Evolutionary conservation across 2,329 filamentous ascomycete genomes (phyloP).

Genomic region (Penicillium sp.): DNA sequence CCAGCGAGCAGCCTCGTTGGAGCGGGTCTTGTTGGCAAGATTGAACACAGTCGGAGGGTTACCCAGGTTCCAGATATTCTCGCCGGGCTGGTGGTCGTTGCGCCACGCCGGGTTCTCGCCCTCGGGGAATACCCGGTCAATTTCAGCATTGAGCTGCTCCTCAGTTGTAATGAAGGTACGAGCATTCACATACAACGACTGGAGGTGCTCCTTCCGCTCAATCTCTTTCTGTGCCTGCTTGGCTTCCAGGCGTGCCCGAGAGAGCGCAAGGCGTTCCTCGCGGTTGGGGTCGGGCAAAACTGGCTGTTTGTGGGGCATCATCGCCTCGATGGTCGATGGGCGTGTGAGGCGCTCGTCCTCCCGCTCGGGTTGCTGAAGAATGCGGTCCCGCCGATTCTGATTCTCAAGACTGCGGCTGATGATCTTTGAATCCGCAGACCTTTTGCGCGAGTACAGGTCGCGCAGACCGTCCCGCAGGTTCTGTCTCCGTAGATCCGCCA

Average conservation of each 20-base stretch:
- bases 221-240: slow-evolving; percentile 48
- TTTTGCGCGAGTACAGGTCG: slow-evolving; percentile 60
- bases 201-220: slow-evolving; percentile 60
- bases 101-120: slow-evolving; percentile 40
- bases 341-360: slow-evolving; percentile 70
- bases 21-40: slow-evolving; percentile 25
- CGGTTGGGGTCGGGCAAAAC: slow-evolving; percentile 56
- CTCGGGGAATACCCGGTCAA: slow-evolving; percentile 68
- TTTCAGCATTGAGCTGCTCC: slow-evolving; percentile 61
- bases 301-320: slow-evolving; percentile 41
- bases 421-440: slow-evolving; percentile 33
- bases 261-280: slow-evolving; percentile 45
- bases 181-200: slow-evolving; percentile 83
- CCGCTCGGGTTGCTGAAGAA: slow-evolving; percentile 57
- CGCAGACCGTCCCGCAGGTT: slow-evolving; percentile 64
- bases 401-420: slow-evolving; percentile 40
- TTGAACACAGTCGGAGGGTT: slow-evolving; percentile 36
- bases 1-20: slow-evolving; percentile 30
- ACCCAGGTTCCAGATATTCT: slow-evolving; percentile 47
- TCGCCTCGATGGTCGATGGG: slow-evolving; percentile 52
- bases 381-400: slow-evolving; percentile 43
- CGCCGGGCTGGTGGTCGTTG: slow-evolving; percentile 36
- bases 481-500: slow-evolving; percentile 62
- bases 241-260: slow-evolving; percentile 33
- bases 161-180: slow-evolving; percentile 78